phyloP scores from a whole-genome alignment of 768 basidiomycete species.

The Macrolepiota fuliginosa region DNA sequence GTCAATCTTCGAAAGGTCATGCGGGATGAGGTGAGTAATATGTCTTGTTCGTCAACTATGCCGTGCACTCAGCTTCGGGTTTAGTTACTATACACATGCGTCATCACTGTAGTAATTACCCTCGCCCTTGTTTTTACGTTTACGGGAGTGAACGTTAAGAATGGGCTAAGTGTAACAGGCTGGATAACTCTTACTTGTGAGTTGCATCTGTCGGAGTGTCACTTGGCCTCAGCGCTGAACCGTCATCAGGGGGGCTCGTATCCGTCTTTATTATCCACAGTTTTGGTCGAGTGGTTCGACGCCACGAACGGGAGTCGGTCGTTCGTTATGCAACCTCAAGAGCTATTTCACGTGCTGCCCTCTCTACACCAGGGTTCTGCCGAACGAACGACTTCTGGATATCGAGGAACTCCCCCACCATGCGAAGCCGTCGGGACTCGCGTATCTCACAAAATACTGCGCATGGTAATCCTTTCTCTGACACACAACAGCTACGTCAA shows the following conservation, averaged over 20 bases:
- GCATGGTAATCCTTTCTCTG: constrained; percentile 31
- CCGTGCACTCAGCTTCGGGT: constrained; percentile 1
- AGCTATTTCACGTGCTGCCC: constrained; percentile 18
- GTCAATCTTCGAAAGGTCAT: constrained; percentile 54
- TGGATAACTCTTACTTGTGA: constrained; percentile 59
- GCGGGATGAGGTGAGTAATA: constrained; percentile 55
- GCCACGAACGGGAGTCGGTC: constrained; percentile 59
- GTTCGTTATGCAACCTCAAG: constrained; percentile 46
- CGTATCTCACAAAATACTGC: constrained; percentile 11
- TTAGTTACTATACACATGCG: constrained; percentile 54
- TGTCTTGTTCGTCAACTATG: neutral
- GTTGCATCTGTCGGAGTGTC: constrained; percentile 18
- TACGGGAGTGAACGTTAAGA: constrained; percentile 46
- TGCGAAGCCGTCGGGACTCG: constrained; percentile 15
- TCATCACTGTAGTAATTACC: constrained; percentile 47
- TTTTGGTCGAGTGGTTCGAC: constrained; percentile 54
- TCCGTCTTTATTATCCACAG: constrained; percentile 58
- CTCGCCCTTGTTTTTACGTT: constrained; percentile 47
- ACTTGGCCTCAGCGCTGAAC: constrained; percentile 9
- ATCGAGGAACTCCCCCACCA: constrained; percentile 10
- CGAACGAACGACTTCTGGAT: constrained; percentile 1
- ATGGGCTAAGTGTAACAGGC: constrained; percentile 40
- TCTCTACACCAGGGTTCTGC: neutral
- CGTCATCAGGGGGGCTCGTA: constrained; percentile 47
- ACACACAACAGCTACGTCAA: constrained; percentile 21